Evolutionary conservation across 345 rosid genomes (phyloP), one percentile per base, ranked within the genome.

Genomic region (Eutrema japonicum): DNA sequence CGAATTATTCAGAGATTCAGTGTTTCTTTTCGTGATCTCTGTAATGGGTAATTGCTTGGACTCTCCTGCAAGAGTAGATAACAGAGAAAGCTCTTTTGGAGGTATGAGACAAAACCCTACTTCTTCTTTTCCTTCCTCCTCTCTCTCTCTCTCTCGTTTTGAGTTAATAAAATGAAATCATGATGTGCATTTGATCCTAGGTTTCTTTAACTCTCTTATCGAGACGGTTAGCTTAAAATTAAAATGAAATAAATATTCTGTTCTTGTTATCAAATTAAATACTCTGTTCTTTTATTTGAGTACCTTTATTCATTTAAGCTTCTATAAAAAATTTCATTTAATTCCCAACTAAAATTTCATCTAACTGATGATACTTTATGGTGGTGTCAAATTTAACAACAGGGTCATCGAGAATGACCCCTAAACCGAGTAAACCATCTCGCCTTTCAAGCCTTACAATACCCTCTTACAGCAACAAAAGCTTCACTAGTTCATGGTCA

Each of bases 41-140:
- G 58, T 42, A 13, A 90, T 88, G 96, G 93, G 93, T 0, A 90
- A 90, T 77, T 90, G 93, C 80, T 71, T 88, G 38, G 54, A 8
- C 71, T 88, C 85, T 79, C 68, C 88, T 50, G 80, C 88, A 52
- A 81, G 77, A 84, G 87, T 88, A 4, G 85, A 86, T 62, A 77
- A 84, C 75, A 72, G 80, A 46, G 89, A 80, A 76, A 82, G 78
- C 53, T 68, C 71, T 70, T 80, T 66, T 64, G 78, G 78, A 75
- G 79, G 75, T 76, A 64, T 38, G 64, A 45, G 8, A n/a, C 59
- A 52, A 45, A 47, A 38, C 54, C 57, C 33, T 22, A 46, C 66
- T 54, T 52, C 43, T 59, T 45, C 26, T 52, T 53, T 48, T 53
- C 8, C 32, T 56, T 33, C 57, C n/a, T 10, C 10, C 55, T 16